Percentiles rank a stretch among this genome's conserved stretches.
phyloP scores from a whole-genome alignment of 2,329 filamentous ascomycete species.

The Venturia carpophila region DNA sequence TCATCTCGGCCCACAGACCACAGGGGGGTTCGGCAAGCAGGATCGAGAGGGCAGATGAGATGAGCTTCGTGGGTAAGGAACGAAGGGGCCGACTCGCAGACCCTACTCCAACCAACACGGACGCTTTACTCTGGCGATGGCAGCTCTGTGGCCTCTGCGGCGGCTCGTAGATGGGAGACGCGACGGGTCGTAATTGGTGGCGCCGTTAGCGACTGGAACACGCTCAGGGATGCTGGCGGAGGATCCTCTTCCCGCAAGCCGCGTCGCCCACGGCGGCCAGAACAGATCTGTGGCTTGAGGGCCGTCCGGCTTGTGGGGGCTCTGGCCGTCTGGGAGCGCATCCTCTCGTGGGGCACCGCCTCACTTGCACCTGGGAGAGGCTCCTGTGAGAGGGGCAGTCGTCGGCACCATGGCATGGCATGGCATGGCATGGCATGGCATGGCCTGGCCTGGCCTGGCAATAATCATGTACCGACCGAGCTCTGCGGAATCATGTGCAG shows the following conservation, averaged over 20 bases:
- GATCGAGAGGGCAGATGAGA: background rate
- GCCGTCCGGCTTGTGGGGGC: background rate
- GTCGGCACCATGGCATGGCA: background rate
- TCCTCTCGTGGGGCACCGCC: too few species aligned
- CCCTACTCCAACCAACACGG: background rate
- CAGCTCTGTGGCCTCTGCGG: background rate
- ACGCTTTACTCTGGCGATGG: background rate
- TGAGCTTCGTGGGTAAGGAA: background rate
- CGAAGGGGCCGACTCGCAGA: background rate
- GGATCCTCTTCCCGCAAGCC: slow-evolving; percentile 13
- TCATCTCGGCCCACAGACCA: slow-evolving; percentile 4
- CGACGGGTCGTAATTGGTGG: background rate
- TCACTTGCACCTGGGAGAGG: too few species aligned
- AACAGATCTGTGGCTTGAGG: slow-evolving; percentile 8
- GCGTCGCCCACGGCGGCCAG: background rate
- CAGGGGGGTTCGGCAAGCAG: background rate
- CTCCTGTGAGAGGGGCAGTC: background rate
- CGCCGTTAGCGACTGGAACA: background rate
- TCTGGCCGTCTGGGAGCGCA: background rate
- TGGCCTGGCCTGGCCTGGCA: background rate
- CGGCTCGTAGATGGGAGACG: background rate
- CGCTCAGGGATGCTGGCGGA: background rate
- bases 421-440: too few species aligned
- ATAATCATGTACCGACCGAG: too few species aligned
- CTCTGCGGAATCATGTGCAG: background rate